A percentile compares a stretch with the other conserved stretches of the same genome.
These are phyloP conservation scores for Dictyostelium intermedium DNA, from an alignment of 78 protist genomes.

Conservation along the genomic window DNA sequence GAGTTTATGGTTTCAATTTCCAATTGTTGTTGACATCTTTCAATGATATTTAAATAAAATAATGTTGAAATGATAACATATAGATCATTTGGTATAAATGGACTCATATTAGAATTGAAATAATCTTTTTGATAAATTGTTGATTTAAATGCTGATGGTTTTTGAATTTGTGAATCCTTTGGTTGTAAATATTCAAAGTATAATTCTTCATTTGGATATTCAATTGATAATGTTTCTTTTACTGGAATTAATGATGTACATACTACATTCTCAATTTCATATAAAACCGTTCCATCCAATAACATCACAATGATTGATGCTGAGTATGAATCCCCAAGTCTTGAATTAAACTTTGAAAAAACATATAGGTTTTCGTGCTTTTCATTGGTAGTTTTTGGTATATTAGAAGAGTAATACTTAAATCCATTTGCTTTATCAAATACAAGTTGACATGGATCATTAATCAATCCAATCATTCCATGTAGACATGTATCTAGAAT, in stretches of 20 bases:
- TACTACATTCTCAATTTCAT: not conserved
- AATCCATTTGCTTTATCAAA: slow-evolving; percentile 20
- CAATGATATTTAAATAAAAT: not conserved
- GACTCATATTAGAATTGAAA: not conserved
- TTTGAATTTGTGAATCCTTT: slow-evolving; percentile 24
- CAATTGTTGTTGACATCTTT: not conserved
- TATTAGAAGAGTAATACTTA: not conserved
- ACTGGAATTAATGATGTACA: not conserved
- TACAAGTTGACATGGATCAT: slow-evolving; percentile 8
- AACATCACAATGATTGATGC: not conserved
- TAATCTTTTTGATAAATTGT: not conserved
- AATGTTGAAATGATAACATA: not conserved
- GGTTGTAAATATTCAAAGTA: slow-evolving; percentile 3
- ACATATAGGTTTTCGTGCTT: not conserved
- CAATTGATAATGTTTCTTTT: not conserved
- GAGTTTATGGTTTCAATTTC: no score
- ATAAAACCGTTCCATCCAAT: slow-evolving; percentile 32
- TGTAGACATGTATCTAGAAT: slow-evolving; percentile 36
- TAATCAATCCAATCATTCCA: slow-evolving; percentile 5
- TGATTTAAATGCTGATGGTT: not conserved
- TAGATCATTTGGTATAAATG: not conserved
- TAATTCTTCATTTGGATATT: slow-evolving; percentile 19
- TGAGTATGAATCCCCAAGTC: not conserved
- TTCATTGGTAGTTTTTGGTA: not conserved
- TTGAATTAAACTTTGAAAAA: not conserved